Evolutionary conservation across 1,284 basidiomycete species (phyloP), one percentile per base, ranked within the genome.

Genomic region (Amylostereum chailletii): DNA sequence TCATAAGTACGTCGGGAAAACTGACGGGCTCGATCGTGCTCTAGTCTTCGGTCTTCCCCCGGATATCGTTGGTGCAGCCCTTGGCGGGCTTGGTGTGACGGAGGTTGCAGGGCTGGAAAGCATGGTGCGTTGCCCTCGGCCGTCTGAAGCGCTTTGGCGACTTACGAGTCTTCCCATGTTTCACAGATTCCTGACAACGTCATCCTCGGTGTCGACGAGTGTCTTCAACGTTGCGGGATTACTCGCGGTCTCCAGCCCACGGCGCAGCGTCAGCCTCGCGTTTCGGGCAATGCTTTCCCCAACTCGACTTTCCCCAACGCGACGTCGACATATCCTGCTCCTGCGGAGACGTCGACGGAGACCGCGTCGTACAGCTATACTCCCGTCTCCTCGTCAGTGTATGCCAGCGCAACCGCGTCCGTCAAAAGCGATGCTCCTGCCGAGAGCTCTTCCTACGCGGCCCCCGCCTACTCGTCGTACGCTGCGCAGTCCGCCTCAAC

Each of bases 161-260:
- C 51, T 37, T 19, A 46, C 34, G 8, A n/a, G 3, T 33, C 34
- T 6, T 19, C 48, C 5, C 47, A 63, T 19, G 19, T 19, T 19
- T 19, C 19, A 19, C 19, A 19, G 63, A 65, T 68, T 53, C 67
- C 67, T 2, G 64, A 69, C 55, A 66, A 62, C 57, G 49, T 68
- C 39, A 61, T 63, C 2, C 52, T 64, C 42, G 67, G 65, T 30
- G 58, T 60, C 31, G 59, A 62, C 47, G 62, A 62, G 48, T 69
- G 67, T 54, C 58, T 67, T 30, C 51, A 61, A 53, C 60, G 60
- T 36, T 68, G 65, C 55, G 59, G 59, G 7, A 55, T 68, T 56
- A 52, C 50, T 32, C 60, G 59, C 40, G 44, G 48, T 34, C n/a
- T 36, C n/a, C 66, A 68, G 55, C 60, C 62, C 3, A 62, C 59